Percentiles rank a stretch among this genome's conserved stretches.
Evolutionary conservation across 352 stramenopile species (phyloP).

Genomic region (Peronospora farinosa): DNA sequence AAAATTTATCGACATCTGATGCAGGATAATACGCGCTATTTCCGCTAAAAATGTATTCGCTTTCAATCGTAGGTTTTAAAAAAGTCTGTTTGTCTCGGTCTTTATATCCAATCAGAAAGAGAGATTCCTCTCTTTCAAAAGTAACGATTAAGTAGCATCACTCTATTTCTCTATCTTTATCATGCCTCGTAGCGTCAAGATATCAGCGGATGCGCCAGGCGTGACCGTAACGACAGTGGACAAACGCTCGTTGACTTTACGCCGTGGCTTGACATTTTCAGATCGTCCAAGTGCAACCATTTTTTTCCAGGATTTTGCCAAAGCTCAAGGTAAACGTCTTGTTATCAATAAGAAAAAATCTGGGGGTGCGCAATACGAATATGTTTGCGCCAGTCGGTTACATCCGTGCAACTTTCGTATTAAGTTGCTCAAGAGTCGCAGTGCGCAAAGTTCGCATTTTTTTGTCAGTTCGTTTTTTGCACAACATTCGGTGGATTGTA

Average conservation of each 20-base stretch:
- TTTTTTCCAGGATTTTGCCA: constrained; percentile 38
- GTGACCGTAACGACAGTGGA: constrained; percentile 23
- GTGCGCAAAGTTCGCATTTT: constrained; percentile 31
- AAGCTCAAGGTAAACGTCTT: constrained; percentile 34
- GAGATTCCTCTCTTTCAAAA: neutral
- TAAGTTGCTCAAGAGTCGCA: constrained; percentile 37
- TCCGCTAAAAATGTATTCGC: no score
- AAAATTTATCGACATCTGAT: no score
- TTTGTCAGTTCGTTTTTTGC: constrained; percentile 33
- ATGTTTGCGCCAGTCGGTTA: constrained; percentile 26
- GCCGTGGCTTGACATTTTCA: constrained; percentile 24
- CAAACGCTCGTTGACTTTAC: constrained; percentile 23
- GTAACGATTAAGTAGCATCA: neutral
- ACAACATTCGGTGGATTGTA: constrained; percentile 19
- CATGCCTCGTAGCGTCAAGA: constrained; percentile 32
- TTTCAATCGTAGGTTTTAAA: no score
- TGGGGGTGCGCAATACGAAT: constrained; percentile 33
- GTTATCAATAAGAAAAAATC: constrained; percentile 38
- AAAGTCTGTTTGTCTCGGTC: no score
- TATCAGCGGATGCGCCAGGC: constrained; percentile 26
- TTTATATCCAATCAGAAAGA: no score
- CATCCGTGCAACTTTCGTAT: constrained; percentile 28
- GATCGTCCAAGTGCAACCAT: constrained; percentile 26
- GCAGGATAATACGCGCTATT: no score
- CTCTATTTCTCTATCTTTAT: constrained; percentile 8